A percentile compares a stretch with the other conserved stretches of the same genome.
Evolutionary conservation across 805 yeast genomes (phyloP).

Genomic region (Candida ulmi): DNA sequence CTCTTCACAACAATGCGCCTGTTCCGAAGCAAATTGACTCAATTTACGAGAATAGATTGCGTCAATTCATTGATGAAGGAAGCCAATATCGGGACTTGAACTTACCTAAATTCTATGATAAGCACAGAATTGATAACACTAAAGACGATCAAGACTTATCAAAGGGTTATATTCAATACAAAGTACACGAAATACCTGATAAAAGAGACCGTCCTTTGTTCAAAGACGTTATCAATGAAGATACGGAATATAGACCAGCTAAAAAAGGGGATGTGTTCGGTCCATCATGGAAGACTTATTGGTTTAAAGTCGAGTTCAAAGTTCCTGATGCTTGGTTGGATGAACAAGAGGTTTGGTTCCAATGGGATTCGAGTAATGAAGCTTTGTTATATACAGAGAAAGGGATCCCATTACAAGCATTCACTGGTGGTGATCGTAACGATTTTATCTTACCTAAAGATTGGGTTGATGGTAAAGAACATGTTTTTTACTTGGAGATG

Average conservation of each 20-base stretch:
- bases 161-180: conserved; percentile 46
- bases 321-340: conserved; percentile 51
- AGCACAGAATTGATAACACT: conserved; percentile 43
- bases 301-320: conserved; percentile 72
- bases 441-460: conserved; percentile 61
- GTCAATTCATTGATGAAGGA: conserved; percentile 80
- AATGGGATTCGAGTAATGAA: conserved; percentile 86
- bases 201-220: conserved; percentile 40
- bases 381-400: conserved; percentile 67
- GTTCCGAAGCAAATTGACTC: conserved; percentile 72
- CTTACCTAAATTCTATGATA: conserved; percentile 76
- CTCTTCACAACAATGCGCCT: conserved; percentile 42
- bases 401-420: conserved; percentile 75
- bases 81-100: conserved; percentile 62
- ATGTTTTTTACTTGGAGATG: conserved; percentile 75
- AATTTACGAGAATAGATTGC: conserved; percentile 64
- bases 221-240: conserved; percentile 23
- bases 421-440: conserved; percentile 78
- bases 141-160: conserved; percentile 24
- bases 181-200: conserved; percentile 71
- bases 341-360: conserved; percentile 48
- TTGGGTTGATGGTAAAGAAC: conserved; percentile 48
- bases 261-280: conserved; percentile 74
- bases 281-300: conserved; percentile 95
- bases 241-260: conserved; percentile 45